Evolutionary conservation across 495 filamentous ascomycete species (phyloP), one percentile per base, ranked within the genome.

Genomic region (Xylaria sp.): DNA sequence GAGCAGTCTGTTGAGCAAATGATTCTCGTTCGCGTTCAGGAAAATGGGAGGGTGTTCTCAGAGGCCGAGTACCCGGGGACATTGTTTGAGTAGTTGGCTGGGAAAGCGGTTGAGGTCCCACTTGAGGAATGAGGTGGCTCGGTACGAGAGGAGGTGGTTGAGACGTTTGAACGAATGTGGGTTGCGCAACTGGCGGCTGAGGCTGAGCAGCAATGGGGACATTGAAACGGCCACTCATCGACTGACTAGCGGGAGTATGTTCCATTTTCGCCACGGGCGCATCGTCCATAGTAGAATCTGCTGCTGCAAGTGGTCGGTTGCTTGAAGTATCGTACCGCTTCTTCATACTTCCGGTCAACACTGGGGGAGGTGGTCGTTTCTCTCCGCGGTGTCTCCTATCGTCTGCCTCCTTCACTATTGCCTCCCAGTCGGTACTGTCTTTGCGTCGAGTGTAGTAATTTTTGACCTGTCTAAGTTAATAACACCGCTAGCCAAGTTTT

Each of bases 391-490:
- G 75, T 59, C 87, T 90, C 80, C 90, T 92, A 24, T 83, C 82
- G 75, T 98, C 93, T 3, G 94, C 92, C 35, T 90, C 88, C 7
- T 84, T 80, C 5, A 93, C 90, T 41, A 91, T 86, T 14, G 88
- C 81, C 67, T 93, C 90, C 76, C 93, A 90, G 24, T 94, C 91
- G n/a, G 92, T 90, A 55, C 77, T 78, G 44, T 97, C 93, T 37
- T 93, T 86, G 72, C 95, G 88, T 53, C 91, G 88, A 71, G 91
- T 97, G 78, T 95, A 94, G 79, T 95, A 94, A 76, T 98, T 98
- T 80, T 96, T 97, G 52, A 98, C 93, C 94, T 97, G 74, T 59
- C 68, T 67, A 69, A 80, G 69, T 80, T 71, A 75, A 70, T 69
- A 77, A 73, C 69, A 61, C 68, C 35, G 41, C 35, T 65, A 37